Evolutionary conservation across 2,329 filamentous ascomycete species (phyloP), one percentile per base, ranked within the genome.

Genomic region (Botrytis sinoallii): DNA sequence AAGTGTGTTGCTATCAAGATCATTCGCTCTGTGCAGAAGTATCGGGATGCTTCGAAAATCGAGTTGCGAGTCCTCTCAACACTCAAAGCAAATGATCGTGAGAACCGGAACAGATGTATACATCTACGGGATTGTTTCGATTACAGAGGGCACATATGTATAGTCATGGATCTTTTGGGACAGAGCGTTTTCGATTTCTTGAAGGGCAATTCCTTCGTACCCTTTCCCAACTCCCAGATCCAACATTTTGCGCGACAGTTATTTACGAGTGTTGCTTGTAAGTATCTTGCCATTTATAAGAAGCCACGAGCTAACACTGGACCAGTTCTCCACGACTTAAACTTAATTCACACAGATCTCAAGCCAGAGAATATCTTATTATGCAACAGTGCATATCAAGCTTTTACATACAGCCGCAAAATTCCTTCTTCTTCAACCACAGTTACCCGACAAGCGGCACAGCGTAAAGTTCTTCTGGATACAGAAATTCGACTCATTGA

Each of bases 101-200:
- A 92, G 77, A 98, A 99, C 83, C 90, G 94, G 74, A 98, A 99
- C 82, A 92, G 95, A 77, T 99, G 96, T 84, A 99, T 99, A 77
- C 96, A 99, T 82, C 86, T 99, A 59, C 90, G 95, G 59, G 96
- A 99, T 80, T 98, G 94, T 83, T 99, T 99, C 84, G 96, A 99
- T 83, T 99, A 93, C 84, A 90, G 95, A 66, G 96, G 97, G 73
- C 96, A 99, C 81, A 98, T 99, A 78, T 99, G 96, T 86, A 91
- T 91, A 74, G 89, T 91, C 72, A 91, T 90, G 89, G 89, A 91
- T 77, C 83, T 91, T 5, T 88, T 98, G 46, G 95, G 95, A 66
- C 95, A 98, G 81, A 98, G 95, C 79, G 95, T 99, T 70, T 99
- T 99, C 82, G 96, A 99, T 84, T 99, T 99, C 79, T 87, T 99